Percentiles rank a stretch among this genome's conserved stretches.
These are phyloP conservation scores for Raphidocelis subcapitata DNA, from an alignment of 139 green algal genomes.

Conservation along the genomic window DNA sequence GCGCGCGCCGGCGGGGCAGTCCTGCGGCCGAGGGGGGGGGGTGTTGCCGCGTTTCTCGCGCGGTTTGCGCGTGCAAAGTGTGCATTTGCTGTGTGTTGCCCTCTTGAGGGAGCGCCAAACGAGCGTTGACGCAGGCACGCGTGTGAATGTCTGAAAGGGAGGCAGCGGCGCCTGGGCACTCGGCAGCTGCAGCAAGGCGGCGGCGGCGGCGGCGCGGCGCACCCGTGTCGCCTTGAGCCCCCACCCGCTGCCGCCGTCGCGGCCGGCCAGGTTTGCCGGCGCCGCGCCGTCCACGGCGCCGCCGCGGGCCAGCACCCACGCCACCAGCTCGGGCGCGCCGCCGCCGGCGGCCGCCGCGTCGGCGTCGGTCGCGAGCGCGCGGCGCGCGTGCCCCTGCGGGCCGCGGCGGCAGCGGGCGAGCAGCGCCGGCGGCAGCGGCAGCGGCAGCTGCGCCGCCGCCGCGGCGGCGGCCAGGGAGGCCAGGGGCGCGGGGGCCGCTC, in stretches of 20 bases:
- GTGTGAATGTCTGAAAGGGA: neutral
- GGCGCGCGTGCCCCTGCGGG: neutral
- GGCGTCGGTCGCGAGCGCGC: neutral
- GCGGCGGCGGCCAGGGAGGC: neutral
- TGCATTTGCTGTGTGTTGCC: neutral
- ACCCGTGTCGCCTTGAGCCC: slow-evolving; percentile 22
- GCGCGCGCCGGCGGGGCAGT: neutral
- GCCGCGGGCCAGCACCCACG: slow-evolving; percentile 13
- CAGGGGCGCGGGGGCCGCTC: no score
- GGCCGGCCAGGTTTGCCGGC: slow-evolving; percentile 20
- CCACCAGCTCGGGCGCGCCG: slow-evolving; percentile 6
- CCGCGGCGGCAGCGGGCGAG: neutral
- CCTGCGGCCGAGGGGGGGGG: slow-evolving; percentile 2
- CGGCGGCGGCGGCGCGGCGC: no score
- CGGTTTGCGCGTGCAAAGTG: no score
- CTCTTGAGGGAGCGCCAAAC: neutral
- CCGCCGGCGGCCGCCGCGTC: neutral
- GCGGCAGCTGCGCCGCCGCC: neutral
- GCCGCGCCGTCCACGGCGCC: slow-evolving; percentile 18
- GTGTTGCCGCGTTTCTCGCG: no score
- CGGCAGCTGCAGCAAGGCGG: neutral
- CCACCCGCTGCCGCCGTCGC: slow-evolving; percentile 30
- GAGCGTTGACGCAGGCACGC: neutral
- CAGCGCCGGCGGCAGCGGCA: neutral
- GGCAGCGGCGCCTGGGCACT: neutral